These are phyloP conservation scores for Hypomyces rosellus DNA, from an alignment of 2,329 filamentous ascomycete genomes.

Conservation along the genomic window DNA sequence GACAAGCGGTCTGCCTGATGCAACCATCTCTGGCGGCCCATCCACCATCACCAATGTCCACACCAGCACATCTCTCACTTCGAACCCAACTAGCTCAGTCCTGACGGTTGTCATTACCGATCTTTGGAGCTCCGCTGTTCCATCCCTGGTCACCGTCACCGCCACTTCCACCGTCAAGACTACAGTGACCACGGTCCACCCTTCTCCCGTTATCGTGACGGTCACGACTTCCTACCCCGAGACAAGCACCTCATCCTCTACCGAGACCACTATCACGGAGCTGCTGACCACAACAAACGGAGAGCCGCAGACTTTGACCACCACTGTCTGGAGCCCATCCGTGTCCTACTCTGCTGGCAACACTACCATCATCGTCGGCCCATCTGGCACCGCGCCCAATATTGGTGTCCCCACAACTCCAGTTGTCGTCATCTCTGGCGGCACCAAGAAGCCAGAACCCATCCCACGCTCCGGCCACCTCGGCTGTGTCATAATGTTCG, in stretches of 20 bases:
- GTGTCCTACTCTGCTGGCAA: conserved; percentile 25
- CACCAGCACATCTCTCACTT: conserved; percentile 18
- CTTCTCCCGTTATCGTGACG: conserved; percentile 20
- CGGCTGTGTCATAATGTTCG: conserved; percentile 30
- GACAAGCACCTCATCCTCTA: conserved; percentile 12
- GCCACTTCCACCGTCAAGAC: conserved; percentile 20
- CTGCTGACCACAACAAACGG: conserved; percentile 27
- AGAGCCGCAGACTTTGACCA: conserved; percentile 22
- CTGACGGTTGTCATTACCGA: conserved; percentile 26
- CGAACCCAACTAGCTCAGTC: conserved; percentile 12
- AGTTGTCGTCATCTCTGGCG: conserved; percentile 25
- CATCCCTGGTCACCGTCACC: conserved; percentile 20
- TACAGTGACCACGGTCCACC: conserved; percentile 20
- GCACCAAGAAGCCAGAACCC: conserved; percentile 27
- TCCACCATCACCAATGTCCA: conserved; percentile 25
- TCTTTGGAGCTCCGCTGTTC: conserved; percentile 17
- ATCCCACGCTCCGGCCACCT: conserved; percentile 26
- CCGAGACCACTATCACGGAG: conserved; percentile 23
- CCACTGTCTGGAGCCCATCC: conserved; percentile 25
- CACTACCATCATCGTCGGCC: conserved; percentile 18
- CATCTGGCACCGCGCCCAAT: conserved; percentile 22
- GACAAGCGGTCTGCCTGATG: conserved; percentile 26
- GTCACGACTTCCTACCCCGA: conserved; percentile 13
- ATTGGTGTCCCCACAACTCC: conserved; percentile 16
- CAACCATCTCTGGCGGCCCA: conserved; percentile 25